These are phyloP conservation scores for Yamadazyma akitaensis DNA, from an alignment of 805 yeast genomes.

Conservation along the genomic window DNA sequence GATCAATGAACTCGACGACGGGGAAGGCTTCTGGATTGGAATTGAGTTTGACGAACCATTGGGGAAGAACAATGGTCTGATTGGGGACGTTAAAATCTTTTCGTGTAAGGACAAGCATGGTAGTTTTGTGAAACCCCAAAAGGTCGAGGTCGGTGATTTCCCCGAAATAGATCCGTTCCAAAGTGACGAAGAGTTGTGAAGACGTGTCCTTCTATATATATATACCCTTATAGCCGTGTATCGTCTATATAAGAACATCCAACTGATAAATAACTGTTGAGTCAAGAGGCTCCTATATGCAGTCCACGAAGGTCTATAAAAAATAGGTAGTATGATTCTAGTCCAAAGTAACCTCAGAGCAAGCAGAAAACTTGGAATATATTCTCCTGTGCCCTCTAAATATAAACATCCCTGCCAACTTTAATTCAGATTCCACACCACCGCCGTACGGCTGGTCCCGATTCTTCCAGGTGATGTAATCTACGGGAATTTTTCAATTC, in stretches of 20 bases:
- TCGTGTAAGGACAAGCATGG: conserved; percentile 60
- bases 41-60: conserved; percentile 80
- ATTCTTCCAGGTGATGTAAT: neutral
- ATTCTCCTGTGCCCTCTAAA: no score
- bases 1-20: conserved; percentile 55
- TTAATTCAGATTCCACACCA: no score
- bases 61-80: conserved; percentile 81
- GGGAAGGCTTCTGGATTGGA: conserved; percentile 68
- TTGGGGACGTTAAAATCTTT: conserved; percentile 62
- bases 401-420: no score
- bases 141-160: conserved; percentile 68
- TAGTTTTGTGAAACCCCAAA: conserved; percentile 68
- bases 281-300: no score
- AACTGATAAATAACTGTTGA: no score
- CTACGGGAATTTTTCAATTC: neutral
- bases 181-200: conserved; percentile 37
- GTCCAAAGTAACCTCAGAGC: no score
- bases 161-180: conserved; percentile 47
- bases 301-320: no score
- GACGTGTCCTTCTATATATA: no score
- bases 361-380: no score
- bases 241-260: no score
- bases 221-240: no score
- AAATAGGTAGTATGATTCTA: no score
- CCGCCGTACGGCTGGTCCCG: neutral